Evolutionary conservation across 371 early-diverging fungal genomes (phyloP), one percentile per base, ranked within the genome.

Genomic region (Circinella minor): DNA sequence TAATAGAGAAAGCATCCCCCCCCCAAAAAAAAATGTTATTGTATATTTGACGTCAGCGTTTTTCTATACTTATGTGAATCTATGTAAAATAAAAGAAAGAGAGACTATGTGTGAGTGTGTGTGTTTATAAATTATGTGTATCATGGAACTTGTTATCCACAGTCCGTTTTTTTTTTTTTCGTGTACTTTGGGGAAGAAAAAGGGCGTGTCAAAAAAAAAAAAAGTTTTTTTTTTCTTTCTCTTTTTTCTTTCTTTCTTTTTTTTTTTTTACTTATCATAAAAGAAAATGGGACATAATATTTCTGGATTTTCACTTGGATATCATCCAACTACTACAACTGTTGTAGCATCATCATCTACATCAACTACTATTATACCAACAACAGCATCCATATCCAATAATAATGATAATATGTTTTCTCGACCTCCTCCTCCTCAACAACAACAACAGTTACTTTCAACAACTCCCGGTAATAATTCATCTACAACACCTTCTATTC

Each of bases 251-350:
- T 57, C 4, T 57, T 34, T 34, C 27, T 34, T 3, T 5, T 5
- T 54, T 18, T n/a, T 51, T 43, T 11, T 9, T 43, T 54, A 13
- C 54, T 13, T 54, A 18, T 54, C 15, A 15, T 13, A 54, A 54
- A 54, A 54, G 43, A 43, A 43, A 43, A 57, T 57, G 57, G 27
- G 37, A 57, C 57, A 57, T 34, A 18, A 57, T 4, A 34, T 57
- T 8, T 57, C 57, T 57, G 57, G n/a, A 57, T 57, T 27, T 57
- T 57, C 57, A 57, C 57, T 57, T 57, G 57, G 57, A 18, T 57
- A 57, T 34, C 20, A 11, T 57, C 27, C 36, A 18, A 27, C 57
- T 27, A 57, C 20, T n/a, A 57, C 57, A 10, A 27, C 27, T 34
- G 34, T 34, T 5, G 4, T 27, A 51, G 4, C 51, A 51, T n/a